Conservation (phyloP, 768 basidiomycete species). For the Tulasnella sp. region DNA sequence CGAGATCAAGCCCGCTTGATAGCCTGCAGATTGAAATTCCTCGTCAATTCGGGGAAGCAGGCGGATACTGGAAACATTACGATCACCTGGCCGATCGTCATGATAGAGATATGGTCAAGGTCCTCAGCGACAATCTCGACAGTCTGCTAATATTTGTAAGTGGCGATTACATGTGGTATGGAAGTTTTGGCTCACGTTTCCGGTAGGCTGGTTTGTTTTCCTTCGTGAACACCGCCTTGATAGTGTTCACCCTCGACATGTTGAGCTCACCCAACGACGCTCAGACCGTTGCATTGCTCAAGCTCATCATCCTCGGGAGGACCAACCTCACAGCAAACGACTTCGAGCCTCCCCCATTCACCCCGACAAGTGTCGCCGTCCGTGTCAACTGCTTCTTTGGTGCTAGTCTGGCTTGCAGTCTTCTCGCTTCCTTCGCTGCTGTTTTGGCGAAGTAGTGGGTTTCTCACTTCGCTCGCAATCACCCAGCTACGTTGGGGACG, state of each 20-base stretch:
- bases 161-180: not conserved
- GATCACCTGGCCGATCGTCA: not conserved
- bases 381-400: constrained; percentile 2
- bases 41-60: not conserved
- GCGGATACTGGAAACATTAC: constrained; percentile 8
- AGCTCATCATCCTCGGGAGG: not conserved
- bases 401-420: constrained; percentile 10
- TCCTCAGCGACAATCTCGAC: constrained; percentile 2
- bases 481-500: not conserved
- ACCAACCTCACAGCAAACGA: not conserved
- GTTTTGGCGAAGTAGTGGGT: constrained; percentile 13
- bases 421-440: constrained; percentile 8
- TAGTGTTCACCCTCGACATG: not conserved
- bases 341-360: not conserved
- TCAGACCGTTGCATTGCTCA: constrained; percentile 1
- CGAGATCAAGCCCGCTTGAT: too few relatives aligned
- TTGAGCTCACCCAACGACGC: not conserved
- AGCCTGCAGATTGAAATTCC: not conserved
- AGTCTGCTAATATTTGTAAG: constrained; percentile 14
- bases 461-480: not conserved
- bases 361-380: not conserved
- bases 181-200: not conserved
- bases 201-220: constrained; percentile 12
- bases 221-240: constrained; percentile 3
- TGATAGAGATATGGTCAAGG: constrained; percentile 6